Base-by-base conservation (phyloP, 2,329 filamentous ascomycete species). In the Botrytis tulipae region DNA sequence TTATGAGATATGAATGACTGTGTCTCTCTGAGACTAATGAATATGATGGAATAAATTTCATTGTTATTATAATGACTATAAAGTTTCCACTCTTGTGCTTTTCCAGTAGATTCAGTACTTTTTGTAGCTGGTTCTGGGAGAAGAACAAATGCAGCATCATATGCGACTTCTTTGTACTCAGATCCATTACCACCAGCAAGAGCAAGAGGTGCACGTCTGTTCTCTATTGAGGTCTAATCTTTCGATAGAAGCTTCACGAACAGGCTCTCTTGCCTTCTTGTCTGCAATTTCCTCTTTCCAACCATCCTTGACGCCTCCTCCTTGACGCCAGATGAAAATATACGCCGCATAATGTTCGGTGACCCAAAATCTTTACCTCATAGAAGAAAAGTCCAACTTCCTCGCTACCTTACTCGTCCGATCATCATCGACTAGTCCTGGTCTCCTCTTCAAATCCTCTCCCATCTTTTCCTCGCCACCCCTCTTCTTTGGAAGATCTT, bases 401-500 rank as follows among this genome's bases (percentile, higher is more conserved):
- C 80, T 77, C 14, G 80, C 79, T 57, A 82, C 79, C 82, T 93
- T 95, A 76, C 90, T 90, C 6, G 87, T 89, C 42, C 91, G 86
- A 80, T 86, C 88, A 80, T 91, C 89, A 25, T 93, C 92, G 51
- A 94, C 81, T 67, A 93, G 85, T 1, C 93, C 94, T 2, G 90
- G 91, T 71, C 75, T 76, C 51, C 71, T 78, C 73, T 74, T 79
- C 62, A 98, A 84, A 82, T 97, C 95, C 74, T 93, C 92, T 0
- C 89, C 94, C 84, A 96, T 89, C 82, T 92, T 93, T 78, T 92
- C 89, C 74, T 90, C 86, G 12, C 91, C 92, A 0, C 89, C 91
- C 8, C 88, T 87, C 81, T 95, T 96, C 76, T 87, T 89, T 1
- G 96, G 96, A 70, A 99, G 84, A 79, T 96, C 90, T 80, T 93